Base-by-base conservation (phyloP, 2,329 filamentous ascomycete genomes). In the Exophiala phaeomuriformis region DNA sequence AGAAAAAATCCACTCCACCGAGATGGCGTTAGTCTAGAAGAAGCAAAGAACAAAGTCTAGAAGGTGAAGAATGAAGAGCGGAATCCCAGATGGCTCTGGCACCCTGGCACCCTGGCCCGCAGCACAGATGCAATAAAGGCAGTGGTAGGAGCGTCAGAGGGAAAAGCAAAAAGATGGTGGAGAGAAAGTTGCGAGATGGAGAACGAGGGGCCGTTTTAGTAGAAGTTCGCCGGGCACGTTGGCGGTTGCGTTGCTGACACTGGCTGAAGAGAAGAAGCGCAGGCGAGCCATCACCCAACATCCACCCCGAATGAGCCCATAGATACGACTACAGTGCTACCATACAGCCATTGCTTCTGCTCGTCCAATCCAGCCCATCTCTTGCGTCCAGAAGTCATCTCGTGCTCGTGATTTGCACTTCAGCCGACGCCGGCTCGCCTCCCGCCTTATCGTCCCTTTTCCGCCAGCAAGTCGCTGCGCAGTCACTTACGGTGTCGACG, bases 1-100 rank as follows among this genome's bases (percentile, higher is more conserved):
- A 37, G 42, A 9, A 53, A 37, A 49, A 48, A 32, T 49, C 33
- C 35, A 37, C 28, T 46, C 33, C 46, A 37, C 41, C 19, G 35
- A 36, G n/a, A 52, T 40, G 28, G 10, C 47, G 41, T 47, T 40
- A 47, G 50, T 5, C 30, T 30, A 9, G 30, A 45, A 45, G 39
- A 27, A 41, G 39, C 27, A 41, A 41, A 6, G 6, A 27, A 41
- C 39, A 41, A 41, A 41, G 5, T 27, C 39, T 41, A 28, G 36
- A 39, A 39, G 19, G 6, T 39, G 10, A 39, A 41, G 36, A 19
- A 19, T 19, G 19, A 19, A 19, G 12, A 41, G 10, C 28, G 5
- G 39, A 27, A 41, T 27, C 19, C 39, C 27, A 27, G 28, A 41
- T 5, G 39, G 36, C 10, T 12, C 36, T 39, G 36, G 36, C 36